Conservation (phyloP, 2,329 filamentous ascomycete genomes). For the Aspergillus pseudonomiae region DNA sequence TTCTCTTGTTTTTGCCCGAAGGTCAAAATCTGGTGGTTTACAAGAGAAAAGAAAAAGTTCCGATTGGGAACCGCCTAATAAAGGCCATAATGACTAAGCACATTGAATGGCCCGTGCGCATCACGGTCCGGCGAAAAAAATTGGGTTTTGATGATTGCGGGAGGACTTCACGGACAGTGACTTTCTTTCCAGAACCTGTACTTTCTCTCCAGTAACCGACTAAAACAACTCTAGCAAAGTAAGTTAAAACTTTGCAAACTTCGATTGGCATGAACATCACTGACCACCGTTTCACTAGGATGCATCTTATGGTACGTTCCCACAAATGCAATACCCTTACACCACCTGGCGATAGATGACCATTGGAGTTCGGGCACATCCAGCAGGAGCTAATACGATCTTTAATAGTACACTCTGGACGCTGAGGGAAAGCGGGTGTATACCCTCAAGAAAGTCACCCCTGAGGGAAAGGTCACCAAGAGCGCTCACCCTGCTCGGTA, state of each 20-base stretch:
- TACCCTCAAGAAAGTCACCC: conserved; percentile 80
- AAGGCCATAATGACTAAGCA: conserved; percentile 23
- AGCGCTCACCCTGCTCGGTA: conserved; percentile 85
- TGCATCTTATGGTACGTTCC: conserved; percentile 47
- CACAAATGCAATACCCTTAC: conserved; percentile 6
- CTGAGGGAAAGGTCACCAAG: conserved; percentile 83
- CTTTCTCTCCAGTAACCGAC: not conserved
- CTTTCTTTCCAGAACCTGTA: not conserved
- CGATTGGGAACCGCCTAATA: conserved; percentile 15
- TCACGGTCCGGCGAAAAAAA: conserved; percentile 15
- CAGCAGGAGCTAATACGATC: conserved; percentile 11
- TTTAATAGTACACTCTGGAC: conserved; percentile 74
- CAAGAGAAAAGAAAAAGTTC: conserved; percentile 17
- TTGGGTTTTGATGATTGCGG: not conserved
- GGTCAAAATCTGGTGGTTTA: conserved; percentile 10
- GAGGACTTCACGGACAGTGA: not conserved
- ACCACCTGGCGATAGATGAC: conserved; percentile 2
- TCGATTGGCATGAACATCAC: conserved; percentile 12
- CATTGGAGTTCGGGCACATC: not conserved
- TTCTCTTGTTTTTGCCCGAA: conserved; percentile 2
- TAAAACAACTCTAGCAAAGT: conserved; percentile 27
- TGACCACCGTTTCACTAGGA: conserved; percentile 25
- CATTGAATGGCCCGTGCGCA: conserved; percentile 16
- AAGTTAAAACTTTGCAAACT: conserved; percentile 18
- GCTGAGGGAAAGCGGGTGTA: conserved; percentile 83